Percentiles rank a stretch among this genome's conserved stretches.
These are phyloP conservation scores for Monosporozyma siamensis DNA, from an alignment of 805 yeast genomes.

Conservation along the genomic window DNA sequence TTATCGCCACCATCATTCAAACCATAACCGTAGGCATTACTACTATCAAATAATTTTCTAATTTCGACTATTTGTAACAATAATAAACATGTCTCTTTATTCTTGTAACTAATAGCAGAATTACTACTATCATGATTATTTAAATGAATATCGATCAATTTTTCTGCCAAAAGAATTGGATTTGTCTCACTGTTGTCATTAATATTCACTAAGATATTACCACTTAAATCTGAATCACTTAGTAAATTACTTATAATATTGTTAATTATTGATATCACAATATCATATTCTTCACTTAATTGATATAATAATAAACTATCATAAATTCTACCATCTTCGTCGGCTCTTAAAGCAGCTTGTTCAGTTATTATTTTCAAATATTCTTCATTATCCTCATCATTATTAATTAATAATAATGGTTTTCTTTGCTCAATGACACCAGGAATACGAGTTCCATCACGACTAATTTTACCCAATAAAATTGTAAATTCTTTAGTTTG, in stretches of 20 bases:
- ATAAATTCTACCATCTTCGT: slow-evolving; percentile 79
- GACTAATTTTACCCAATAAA: slow-evolving; percentile 73
- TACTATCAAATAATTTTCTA: slow-evolving; percentile 45
- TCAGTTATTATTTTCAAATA: slow-evolving; percentile 68
- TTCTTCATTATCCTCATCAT: slow-evolving; percentile 44
- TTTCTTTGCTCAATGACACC: slow-evolving; percentile 80
- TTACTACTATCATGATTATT: slow-evolving; percentile 31
- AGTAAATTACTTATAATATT: slow-evolving; percentile 69
- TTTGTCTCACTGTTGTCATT: slow-evolving; percentile 37
- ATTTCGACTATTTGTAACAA: slow-evolving; percentile 61
- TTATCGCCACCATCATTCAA: background rate
- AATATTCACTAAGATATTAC: slow-evolving; percentile 34
- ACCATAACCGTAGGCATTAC: slow-evolving; percentile 9
- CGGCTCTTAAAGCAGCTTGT: slow-evolving; percentile 77
- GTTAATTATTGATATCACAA: slow-evolving; percentile 67
- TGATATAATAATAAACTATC: slow-evolving; percentile 84
- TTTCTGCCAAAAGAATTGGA: slow-evolving; percentile 32
- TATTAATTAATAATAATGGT: slow-evolving; percentile 47
- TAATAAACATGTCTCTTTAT: slow-evolving; percentile 55
- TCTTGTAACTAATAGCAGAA: slow-evolving; percentile 48
- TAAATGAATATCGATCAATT: slow-evolving; percentile 30
- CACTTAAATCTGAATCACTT: slow-evolving; percentile 58
- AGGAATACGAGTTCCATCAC: slow-evolving; percentile 66
- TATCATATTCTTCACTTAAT: slow-evolving; percentile 77
- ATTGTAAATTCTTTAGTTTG: slow-evolving; percentile 77